Evolutionary conservation across 306 rosid species (phyloP), one percentile per base, ranked within the genome.

Genomic region (Fragaria nilgerrensis): DNA sequence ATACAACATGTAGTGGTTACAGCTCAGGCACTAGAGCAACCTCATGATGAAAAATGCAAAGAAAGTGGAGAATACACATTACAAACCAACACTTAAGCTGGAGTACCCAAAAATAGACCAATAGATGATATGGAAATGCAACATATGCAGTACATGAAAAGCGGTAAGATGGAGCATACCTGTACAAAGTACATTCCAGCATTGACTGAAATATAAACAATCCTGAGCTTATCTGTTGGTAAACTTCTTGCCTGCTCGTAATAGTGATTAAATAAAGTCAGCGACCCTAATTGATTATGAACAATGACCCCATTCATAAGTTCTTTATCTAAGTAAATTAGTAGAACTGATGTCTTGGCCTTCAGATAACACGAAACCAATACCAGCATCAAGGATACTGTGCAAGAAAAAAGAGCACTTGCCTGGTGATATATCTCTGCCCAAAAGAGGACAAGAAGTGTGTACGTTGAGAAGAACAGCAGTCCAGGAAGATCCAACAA

Each of bases 361-460:
- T 44, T 19, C 47, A 6, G 19, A n/a, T n/a, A 3, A 77, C 43
- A 44, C 5, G 48, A 23, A 72, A 65, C 8, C 17, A 63, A 53
- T 20, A 16, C 43, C 32, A 44, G 43, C 10, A 64, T 32, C 14
- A 29, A 43, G 3, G 43, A 50, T 43, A 64, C 68, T 50, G 73
- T 13, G 62, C 34, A 79, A 56, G 67, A 58, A 61, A 72, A 82
- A 75, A 1, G 44, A 75, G 36, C 43, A 70, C 89, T 85, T 84
- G 85, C 98, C 99, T 95, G 99, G 76, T 92, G 91, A 88, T 95
- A 91, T 76, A 95, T 95, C 86, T 95, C 98, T 61, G 99, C 97
- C 97, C 97, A 95, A 70, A 95, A 95, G 76, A 95, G 97, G 77
- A 87, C 99, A 48, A 95, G 87, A 76, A 95, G 96, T 17, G 98